phyloP scores from a whole-genome alignment of 192 early-diverging fungal genomes.

The Powellomyces hirtus region DNA sequence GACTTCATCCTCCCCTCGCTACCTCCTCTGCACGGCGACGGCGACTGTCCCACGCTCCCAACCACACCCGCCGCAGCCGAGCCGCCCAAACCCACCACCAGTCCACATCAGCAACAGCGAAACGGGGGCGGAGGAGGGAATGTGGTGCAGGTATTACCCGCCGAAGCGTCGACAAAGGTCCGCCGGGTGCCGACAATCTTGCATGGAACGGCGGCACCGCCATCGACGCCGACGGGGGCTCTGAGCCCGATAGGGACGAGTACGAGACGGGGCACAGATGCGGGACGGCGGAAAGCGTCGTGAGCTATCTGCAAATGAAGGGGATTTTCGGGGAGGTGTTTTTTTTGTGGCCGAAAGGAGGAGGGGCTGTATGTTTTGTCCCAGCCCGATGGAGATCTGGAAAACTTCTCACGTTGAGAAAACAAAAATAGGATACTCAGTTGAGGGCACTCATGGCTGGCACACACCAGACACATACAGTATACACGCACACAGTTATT shows the following conservation, averaged over 20 bases:
- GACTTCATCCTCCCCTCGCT: constrained; percentile 19
- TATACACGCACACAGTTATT: too few relatives aligned
- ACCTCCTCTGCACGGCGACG: neutral
- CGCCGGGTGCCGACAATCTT: constrained; percentile 10
- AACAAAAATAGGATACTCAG: too few relatives aligned
- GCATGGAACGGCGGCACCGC: neutral
- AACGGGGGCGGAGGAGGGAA: constrained; percentile 8
- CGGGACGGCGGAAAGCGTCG: constrained; percentile 19
- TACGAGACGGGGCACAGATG: too few relatives aligned
- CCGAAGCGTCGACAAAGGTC: neutral
- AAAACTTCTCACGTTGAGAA: too few relatives aligned
- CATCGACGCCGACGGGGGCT: neutral
- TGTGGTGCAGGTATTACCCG: constrained; percentile 13
- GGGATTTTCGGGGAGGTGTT: too few relatives aligned
- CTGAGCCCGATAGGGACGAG: too few relatives aligned
- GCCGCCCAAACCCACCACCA: neutral
- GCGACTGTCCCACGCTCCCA: neutral
- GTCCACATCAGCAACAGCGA: neutral
- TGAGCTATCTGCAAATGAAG: neutral
- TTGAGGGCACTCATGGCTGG: too few relatives aligned
- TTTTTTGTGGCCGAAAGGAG: too few relatives aligned
- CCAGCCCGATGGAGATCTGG: too few relatives aligned
- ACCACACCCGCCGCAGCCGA: constrained; percentile 8
- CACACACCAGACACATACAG: too few relatives aligned
- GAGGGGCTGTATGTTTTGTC: too few relatives aligned